A percentile compares a stretch with the other conserved stretches of the same genome.
Evolutionary conservation across 1,139 yeast species (phyloP).

Genomic region (Eremothecium cymbalariae): DNA sequence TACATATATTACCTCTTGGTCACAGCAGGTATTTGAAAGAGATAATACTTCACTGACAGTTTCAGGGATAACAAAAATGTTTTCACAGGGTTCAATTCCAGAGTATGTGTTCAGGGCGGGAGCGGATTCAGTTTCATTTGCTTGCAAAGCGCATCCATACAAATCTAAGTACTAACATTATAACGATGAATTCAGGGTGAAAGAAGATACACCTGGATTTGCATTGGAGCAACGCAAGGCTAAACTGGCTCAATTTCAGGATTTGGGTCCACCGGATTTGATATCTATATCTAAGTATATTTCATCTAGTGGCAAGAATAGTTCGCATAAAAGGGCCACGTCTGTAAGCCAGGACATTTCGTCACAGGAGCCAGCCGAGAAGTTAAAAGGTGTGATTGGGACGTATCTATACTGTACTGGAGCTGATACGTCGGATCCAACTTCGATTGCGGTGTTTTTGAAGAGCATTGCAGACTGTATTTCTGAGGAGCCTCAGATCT

Average conservation of each 20-base stretch:
- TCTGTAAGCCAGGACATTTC: conserved; percentile 11
- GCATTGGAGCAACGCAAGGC: conserved; percentile 44
- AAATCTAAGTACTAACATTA: conserved; percentile 18
- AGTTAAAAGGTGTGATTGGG: conserved; percentile 32
- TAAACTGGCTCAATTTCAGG: conserved; percentile 41
- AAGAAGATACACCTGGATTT: conserved; percentile 43
- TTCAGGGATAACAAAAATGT: no score
- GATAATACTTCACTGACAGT: no score
- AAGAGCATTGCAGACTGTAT: conserved; percentile 66
- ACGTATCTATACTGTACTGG: conserved; percentile 44
- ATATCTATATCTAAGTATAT: conserved; percentile 53
- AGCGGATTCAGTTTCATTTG: no score
- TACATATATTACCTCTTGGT: no score
- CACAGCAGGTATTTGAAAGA: no score
- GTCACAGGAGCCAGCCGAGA: conserved; percentile 27
- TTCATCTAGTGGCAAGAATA: conserved; percentile 6
- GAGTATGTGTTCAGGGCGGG: conserved; percentile 37
- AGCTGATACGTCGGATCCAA: conserved; percentile 54
- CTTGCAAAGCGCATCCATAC: no score
- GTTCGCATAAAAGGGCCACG: conserved; percentile 7
- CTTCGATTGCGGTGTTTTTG: conserved; percentile 66
- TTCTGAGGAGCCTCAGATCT: conserved; percentile 53
- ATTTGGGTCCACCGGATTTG: conserved; percentile 87
- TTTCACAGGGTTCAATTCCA: conserved; percentile 46
- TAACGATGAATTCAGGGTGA: conserved; percentile 31